Base-by-base conservation (phyloP, 176 grass and related monocot species). In the Aegilops sharonensis region DNA sequence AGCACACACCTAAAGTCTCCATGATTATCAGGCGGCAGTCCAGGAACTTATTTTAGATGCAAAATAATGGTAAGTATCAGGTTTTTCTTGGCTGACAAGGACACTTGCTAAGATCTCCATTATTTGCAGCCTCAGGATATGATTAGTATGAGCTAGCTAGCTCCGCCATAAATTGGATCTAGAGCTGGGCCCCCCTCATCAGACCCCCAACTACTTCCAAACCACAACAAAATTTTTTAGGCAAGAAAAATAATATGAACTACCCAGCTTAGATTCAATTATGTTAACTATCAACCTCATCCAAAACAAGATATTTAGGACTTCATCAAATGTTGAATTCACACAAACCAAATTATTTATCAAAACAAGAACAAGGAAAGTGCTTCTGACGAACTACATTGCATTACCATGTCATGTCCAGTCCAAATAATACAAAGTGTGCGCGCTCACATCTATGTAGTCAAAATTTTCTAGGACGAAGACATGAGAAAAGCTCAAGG, bases 51-150 rank as follows among this genome's bases (percentile, higher is more conserved):
- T 15, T 39, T 64, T 32, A 24, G 14, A 75, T 73, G 69, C 50
- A 64, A 31, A 59, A 61, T 15, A 85, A 67, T 45, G 25, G 75
- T 32, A 29, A 48, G 20, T 40, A 40, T 15, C 79, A 63, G 9
- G 30, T 73, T 77, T 65, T 68, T 18, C 18, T 64, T 29, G 11
- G 21, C 37, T 39, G 13, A 80, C 64, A 76, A 23, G 25, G 25
- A 81, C 50, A 70, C 13, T 63, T 85, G 18, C 59, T 81, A 75
- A 60, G 60, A 59, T 68, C 69, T 76, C 36, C 30, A 84, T 84
- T 27, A 66, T 61, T 83, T 83, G 62, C 47, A 73, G n/a, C 81
- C 45, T 39, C n/a, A 3, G 54, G 56, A 83, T 56, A 62, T 42
- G 34, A 72, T 72, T 15, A 83, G 13, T 73, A 36, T 42, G 52